These are phyloP conservation scores for Wallacemonas sp. DNA, from an alignment of 208 protist species.

Conservation along the genomic window DNA sequence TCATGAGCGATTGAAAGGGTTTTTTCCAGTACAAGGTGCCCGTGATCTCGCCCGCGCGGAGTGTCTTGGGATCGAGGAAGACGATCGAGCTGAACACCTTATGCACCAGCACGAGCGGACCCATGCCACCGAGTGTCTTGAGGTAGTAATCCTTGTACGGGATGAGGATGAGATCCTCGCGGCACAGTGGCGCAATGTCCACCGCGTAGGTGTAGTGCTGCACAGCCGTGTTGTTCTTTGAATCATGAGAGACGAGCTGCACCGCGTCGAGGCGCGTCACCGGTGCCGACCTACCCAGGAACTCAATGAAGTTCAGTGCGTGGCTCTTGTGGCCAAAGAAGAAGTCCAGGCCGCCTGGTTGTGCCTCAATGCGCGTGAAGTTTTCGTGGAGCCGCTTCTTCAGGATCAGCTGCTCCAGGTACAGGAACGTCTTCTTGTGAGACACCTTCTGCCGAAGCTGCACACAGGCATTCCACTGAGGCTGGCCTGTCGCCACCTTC, in stretches of 20 bases:
- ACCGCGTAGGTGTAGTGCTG: conserved; percentile 98
- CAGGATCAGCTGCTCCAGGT: conserved; percentile 98
- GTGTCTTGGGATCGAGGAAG: conserved; percentile 95
- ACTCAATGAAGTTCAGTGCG: conserved; percentile 97
- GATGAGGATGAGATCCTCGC: conserved; percentile 94
- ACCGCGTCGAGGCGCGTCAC: conserved; percentile 92
- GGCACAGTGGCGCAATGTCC: conserved; percentile 98
- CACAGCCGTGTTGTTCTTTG: conserved; percentile 98
- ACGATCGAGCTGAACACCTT: conserved; percentile 96
- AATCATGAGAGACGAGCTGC: conserved; percentile 97
- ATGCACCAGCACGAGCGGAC: conserved; percentile 92
- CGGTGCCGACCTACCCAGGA: conserved; percentile 92
- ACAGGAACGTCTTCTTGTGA: conserved; percentile 99
- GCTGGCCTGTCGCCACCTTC: conserved; percentile 93
- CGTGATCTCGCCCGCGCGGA: conserved; percentile 92
- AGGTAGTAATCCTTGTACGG: conserved; percentile 88
- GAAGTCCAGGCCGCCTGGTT: conserved; percentile 98
- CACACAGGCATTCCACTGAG: conserved; percentile 97
- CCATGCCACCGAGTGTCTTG: conserved; percentile 82
- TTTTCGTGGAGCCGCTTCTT: conserved; percentile 96
- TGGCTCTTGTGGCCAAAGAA: conserved; percentile 97
- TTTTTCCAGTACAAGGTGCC: conserved; percentile 92
- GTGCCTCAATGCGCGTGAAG: conserved; percentile 94
- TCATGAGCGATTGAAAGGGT: conserved; percentile 89
- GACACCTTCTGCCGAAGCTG: conserved; percentile 98